Base-by-base conservation (phyloP, 2,329 filamentous ascomycete species). In the Phoma sp. region DNA sequence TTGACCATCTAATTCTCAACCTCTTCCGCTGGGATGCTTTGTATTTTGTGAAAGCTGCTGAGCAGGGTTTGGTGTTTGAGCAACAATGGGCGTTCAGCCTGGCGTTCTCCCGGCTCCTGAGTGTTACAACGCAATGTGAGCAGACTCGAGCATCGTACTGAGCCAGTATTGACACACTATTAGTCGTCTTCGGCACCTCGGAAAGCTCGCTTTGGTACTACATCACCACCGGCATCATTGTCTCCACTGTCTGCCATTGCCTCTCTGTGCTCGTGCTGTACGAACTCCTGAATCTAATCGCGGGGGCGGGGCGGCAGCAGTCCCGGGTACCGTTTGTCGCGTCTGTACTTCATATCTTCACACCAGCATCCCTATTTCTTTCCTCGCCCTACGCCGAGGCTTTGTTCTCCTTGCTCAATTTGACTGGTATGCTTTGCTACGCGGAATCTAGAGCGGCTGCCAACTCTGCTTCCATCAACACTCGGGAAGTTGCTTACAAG, bases 351-450 rank as follows among this genome's bases (percentile, higher is more conserved):
- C 92, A 98, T 73, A 83, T 96, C 51, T 70, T 98, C 43, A 95
- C 91, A 0, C 94, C 95, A 0, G 95, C 90, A 0, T 94, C 94
- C 0, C 77, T 97, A 2, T 98, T 99, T 71, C 84, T 99, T 17
- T 93, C 89, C 0, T 89, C 93, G 0, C 92, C 94, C 0, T 96
- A 95, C 74, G 84, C 86, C 9, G 95, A 99, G 77, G 86, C 89
- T 60, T 74, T 88, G 0, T 97, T 92, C 74, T 87, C 94, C 0
- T 80, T 90, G 21, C 79, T 96, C 31, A 90, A 89, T 36, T 91
- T 97, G 66, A 64, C 82, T 0, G 95, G 92, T 1, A 87, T 87
- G 67, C 81, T 90, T 27, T 73, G 89, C 43, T 95, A 94, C 71
- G 84, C 84, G 1, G 80, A 81, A 39, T 78, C 67, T 36, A 67